phyloP scores from a whole-genome alignment of 2,329 filamentous ascomycete genomes.

The Lecanicillium sp. region DNA sequence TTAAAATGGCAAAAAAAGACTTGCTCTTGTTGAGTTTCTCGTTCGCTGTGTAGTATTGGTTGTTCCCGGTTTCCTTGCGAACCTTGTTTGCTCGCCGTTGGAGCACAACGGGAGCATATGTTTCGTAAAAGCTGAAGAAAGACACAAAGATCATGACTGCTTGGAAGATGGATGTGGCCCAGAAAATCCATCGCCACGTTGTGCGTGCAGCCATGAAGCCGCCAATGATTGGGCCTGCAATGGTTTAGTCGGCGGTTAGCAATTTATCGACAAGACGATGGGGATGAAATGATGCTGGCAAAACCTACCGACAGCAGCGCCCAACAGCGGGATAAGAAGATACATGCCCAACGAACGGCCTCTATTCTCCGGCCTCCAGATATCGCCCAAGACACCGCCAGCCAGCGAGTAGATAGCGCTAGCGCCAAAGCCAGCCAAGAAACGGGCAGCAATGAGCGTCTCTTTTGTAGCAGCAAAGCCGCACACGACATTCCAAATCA shows the following conservation, averaged over 20 bases:
- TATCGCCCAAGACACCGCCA: constrained; percentile 37
- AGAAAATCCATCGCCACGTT: constrained; percentile 38
- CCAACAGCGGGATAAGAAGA: constrained; percentile 30
- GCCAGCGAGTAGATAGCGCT: constrained; percentile 36
- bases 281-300: not conserved
- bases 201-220: constrained; percentile 27
- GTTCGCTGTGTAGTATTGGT: constrained; percentile 23
- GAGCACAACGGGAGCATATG: constrained; percentile 28
- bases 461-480: constrained; percentile 30
- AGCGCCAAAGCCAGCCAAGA: constrained; percentile 40
- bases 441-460: constrained; percentile 33
- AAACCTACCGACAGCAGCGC: constrained; percentile 25
- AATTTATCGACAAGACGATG: not conserved
- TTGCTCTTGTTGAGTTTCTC: constrained; percentile 26
- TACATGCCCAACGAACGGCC: constrained; percentile 31
- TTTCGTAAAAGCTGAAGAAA: constrained; percentile 27
- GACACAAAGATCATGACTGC: constrained; percentile 24
- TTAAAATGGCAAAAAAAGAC: constrained; percentile 17
- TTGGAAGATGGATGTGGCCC: constrained; percentile 33
- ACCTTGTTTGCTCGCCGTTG: constrained; percentile 21
- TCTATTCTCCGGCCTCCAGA: constrained; percentile 36
- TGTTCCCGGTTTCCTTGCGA: constrained; percentile 22
- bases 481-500: constrained; percentile 39
- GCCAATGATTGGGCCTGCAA: constrained; percentile 26
- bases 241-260: not conserved